A percentile compares a stretch with the other conserved stretches of the same genome.
These are phyloP conservation scores for Theileria sp. DNA, from an alignment of 169 alveolate species.

Conservation along the genomic window DNA sequence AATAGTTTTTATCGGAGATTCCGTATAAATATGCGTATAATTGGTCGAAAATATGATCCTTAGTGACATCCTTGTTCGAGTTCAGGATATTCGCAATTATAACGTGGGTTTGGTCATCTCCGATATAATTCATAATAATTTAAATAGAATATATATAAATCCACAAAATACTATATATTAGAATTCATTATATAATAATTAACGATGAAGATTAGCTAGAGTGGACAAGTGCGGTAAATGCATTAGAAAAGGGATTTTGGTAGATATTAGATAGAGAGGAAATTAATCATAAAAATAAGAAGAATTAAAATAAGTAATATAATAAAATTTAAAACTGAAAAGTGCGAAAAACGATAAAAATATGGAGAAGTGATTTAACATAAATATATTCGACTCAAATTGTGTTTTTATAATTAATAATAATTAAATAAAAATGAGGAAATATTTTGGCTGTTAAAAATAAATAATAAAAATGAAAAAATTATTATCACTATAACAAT, in stretches of 20 bases:
- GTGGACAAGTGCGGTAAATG: neutral
- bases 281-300: neutral
- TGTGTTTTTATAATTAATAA: too few species aligned
- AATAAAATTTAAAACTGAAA: too few species aligned
- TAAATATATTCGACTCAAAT: too few species aligned
- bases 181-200: neutral
- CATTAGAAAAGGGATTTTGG: neutral
- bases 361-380: too few species aligned
- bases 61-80: neutral
- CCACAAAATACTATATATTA: neutral
- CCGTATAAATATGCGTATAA: slow-evolving; percentile 51
- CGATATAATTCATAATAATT: neutral
- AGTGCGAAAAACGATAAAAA: too few species aligned
- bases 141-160: neutral
- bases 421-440: too few species aligned
- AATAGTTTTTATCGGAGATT: slow-evolving; percentile 13
- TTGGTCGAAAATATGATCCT: slow-evolving; percentile 39
- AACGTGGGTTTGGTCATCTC: neutral
- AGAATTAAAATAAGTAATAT: neutral
- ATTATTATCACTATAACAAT: neutral
- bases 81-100: neutral
- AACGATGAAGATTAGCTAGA: neutral
- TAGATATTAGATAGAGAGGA: neutral
- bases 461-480: too few species aligned
- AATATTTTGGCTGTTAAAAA: too few species aligned